These are phyloP conservation scores for Aspergillus fumigatus DNA, from an alignment of 2,329 filamentous ascomycete species.

Conservation along the genomic window DNA sequence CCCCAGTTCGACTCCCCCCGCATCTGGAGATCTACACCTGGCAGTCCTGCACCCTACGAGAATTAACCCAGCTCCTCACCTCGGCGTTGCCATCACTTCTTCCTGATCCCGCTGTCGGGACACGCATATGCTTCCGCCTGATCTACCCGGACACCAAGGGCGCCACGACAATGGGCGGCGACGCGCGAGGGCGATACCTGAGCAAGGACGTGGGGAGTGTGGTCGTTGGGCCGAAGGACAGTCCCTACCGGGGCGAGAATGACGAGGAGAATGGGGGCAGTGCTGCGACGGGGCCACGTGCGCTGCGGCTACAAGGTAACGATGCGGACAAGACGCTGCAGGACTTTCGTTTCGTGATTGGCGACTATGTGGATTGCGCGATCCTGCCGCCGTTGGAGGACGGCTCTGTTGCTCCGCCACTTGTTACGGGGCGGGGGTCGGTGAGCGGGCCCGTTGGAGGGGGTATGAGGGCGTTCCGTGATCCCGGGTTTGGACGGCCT, in stretches of 20 bases:
- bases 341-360: constrained; percentile 78
- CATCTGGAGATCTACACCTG: constrained; percentile 82
- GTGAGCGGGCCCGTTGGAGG: constrained; percentile 40
- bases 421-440: constrained; percentile 45
- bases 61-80: constrained; percentile 73
- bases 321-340: constrained; percentile 69
- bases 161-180: constrained; percentile 32
- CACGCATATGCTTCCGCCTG: constrained; percentile 80
- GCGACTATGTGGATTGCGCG: constrained; percentile 81
- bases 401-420: constrained; percentile 64
- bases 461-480: constrained; percentile 40
- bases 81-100: constrained; percentile 64
- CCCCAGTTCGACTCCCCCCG: constrained; percentile 57
- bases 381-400: constrained; percentile 71
- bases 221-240: constrained; percentile 56
- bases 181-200: constrained; percentile 59
- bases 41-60: constrained; percentile 72
- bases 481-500: constrained; percentile 43
- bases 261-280: constrained; percentile 38
- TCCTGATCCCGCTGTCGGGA: constrained; percentile 70
- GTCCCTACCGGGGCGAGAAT: constrained; percentile 21
- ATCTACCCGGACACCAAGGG: constrained; percentile 70
- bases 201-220: constrained; percentile 80
- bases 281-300: constrained; percentile 25
- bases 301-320: constrained; percentile 46